Conservation (phyloP, 768 basidiomycete species). For the Grammothele lineata region DNA sequence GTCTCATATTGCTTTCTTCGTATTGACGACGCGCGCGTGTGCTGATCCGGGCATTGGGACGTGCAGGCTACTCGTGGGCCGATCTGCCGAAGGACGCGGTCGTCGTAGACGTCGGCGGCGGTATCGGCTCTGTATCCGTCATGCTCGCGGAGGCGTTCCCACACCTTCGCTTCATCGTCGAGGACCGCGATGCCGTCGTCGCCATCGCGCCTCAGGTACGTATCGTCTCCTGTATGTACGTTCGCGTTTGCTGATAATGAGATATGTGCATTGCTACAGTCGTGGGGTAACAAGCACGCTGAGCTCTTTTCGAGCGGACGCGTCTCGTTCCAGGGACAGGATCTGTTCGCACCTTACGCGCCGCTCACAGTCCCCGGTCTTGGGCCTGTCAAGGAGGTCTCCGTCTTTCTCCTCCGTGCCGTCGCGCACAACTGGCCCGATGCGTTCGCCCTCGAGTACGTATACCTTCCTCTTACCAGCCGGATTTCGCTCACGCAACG, state of each 20-base stretch:
- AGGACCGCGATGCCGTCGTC: constrained; percentile 11
- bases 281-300: constrained; percentile 1
- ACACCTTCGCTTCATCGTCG: constrained; percentile 14
- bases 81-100: constrained; percentile 10
- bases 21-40: not conserved
- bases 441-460: not conserved
- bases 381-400: not conserved
- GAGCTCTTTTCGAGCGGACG: constrained; percentile 3
- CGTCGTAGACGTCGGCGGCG: constrained; percentile 18
- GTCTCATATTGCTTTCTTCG: too few relatives aligned
- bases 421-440: constrained; percentile 15
- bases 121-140: constrained; percentile 16
- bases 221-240: not conserved
- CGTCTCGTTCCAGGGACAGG: constrained; percentile 4
- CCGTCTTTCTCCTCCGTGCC: constrained; percentile 5
- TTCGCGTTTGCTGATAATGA: too few relatives aligned
- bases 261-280: not conserved
- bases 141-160: constrained; percentile 14
- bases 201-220: constrained; percentile 35
- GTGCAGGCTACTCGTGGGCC: constrained; percentile 16
- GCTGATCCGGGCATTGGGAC: not conserved
- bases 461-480: not conserved
- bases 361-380: constrained; percentile 3
- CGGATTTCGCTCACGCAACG: not conserved
- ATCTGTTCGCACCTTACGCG: constrained; percentile 8